phyloP scores from a whole-genome alignment of 352 stramenopile species.

The Paralagenidium karlingii region DNA sequence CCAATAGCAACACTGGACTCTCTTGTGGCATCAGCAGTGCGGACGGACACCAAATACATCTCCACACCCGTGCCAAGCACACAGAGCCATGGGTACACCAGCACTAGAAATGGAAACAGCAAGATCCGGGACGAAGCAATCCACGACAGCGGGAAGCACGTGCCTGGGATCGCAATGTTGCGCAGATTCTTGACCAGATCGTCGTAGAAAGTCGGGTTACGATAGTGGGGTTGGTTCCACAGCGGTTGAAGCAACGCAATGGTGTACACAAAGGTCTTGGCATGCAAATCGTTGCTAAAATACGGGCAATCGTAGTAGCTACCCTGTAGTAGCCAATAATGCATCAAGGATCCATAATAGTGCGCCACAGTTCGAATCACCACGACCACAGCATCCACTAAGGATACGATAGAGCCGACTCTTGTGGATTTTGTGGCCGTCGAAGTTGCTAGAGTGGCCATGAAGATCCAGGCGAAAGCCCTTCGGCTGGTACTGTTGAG shows the following conservation, averaged over 20 bases:
- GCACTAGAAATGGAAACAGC: constrained; percentile 76
- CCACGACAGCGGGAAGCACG: constrained; percentile 87
- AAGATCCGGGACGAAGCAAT: constrained; percentile 76
- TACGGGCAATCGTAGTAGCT: constrained; percentile 67
- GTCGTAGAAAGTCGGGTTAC: constrained; percentile 89
- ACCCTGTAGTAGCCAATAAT: constrained; percentile 62
- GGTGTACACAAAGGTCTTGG: constrained; percentile 91
- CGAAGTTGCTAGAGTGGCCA: too few species aligned
- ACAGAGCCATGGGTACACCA: constrained; percentile 83
- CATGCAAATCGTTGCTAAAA: constrained; percentile 63
- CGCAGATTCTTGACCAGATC: constrained; percentile 94
- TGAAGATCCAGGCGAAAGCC: too few species aligned
- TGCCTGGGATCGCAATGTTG: constrained; percentile 97
- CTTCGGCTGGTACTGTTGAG: too few species aligned
- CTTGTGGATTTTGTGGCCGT: too few species aligned
- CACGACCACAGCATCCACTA: too few species aligned
- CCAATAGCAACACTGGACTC: constrained; percentile 18
- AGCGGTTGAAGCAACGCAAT: constrained; percentile 90
- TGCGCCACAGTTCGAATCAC: constrained; percentile 49
- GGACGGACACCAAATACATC: constrained; percentile 27
- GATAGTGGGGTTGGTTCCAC: constrained; percentile 94
- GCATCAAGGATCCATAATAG: constrained; percentile 65
- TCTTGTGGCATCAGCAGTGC: constrained; percentile 19
- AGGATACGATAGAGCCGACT: too few species aligned
- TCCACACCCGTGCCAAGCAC: constrained; percentile 29